Percentiles rank a stretch among this genome's conserved stretches.
phyloP scores from a whole-genome alignment of 1,284 basidiomycete genomes.

The Cryptococcus amylolentus region DNA sequence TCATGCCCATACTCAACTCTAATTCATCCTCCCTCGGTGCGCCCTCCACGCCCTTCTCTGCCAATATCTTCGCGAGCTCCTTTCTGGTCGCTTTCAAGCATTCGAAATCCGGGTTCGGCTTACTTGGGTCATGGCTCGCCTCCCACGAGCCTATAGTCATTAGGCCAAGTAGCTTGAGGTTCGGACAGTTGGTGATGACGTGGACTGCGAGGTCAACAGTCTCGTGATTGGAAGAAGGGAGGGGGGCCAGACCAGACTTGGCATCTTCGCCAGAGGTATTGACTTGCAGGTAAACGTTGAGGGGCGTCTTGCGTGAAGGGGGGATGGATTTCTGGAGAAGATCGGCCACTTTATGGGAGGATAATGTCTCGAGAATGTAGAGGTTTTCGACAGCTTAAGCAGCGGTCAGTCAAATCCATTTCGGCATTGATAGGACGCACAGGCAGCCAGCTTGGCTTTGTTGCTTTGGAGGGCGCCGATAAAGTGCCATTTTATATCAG shows the following conservation, averaged over 20 bases:
- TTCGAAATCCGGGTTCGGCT: conserved; percentile 80
- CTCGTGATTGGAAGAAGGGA: conserved; percentile 50
- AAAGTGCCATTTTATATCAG: conserved; percentile 91
- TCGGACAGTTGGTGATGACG: conserved; percentile 69
- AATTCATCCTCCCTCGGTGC: conserved; percentile 53
- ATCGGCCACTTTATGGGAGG: conserved; percentile 77
- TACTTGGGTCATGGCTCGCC: conserved; percentile 59
- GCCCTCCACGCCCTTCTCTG: conserved; percentile 38
- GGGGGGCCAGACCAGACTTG: conserved; percentile 79
- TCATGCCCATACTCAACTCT: conserved; percentile 97
- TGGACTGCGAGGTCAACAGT: conserved; percentile 67
- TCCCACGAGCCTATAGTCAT: conserved; percentile 94
- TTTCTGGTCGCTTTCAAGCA: conserved; percentile 63
- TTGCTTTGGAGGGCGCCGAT: conserved; percentile 94
- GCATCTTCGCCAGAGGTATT: conserved; percentile 89
- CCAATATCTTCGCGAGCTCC: conserved; percentile 56
- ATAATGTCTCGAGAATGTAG: conserved; percentile 84
- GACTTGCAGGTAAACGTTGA: conserved; percentile 83
- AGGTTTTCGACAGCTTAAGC: conserved; percentile 80
- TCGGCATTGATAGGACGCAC: conserved; percentile 53
- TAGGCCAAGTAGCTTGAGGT: conserved; percentile 72
- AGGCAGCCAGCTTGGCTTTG: conserved; percentile 85
- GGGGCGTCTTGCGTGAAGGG: conserved; percentile 48
- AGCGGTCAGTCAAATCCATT: conserved; percentile 1
- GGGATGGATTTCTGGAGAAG: conserved; percentile 72